Evolutionary conservation across 2,329 filamentous ascomycete species (phyloP).

Genomic region (Claviceps purpurea): DNA sequence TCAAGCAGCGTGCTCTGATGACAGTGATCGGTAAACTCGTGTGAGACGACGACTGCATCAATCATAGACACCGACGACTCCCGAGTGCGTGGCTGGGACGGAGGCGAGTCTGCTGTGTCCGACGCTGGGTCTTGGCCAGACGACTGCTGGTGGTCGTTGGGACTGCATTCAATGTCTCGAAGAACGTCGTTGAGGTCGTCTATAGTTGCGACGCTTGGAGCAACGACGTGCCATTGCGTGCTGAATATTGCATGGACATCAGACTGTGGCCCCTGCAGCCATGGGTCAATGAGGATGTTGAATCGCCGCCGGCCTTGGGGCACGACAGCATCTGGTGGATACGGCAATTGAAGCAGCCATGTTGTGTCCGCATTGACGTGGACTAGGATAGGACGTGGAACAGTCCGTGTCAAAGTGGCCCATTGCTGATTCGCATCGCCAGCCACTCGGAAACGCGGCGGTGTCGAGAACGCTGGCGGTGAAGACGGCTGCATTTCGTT

Average conservation of each 20-base stretch:
- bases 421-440: constrained; percentile 8
- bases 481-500: not conserved
- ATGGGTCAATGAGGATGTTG: constrained; percentile 54
- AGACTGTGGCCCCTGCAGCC: constrained; percentile 48
- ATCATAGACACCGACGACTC: constrained; percentile 26
- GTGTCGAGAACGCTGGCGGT: not conserved
- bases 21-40: constrained; percentile 59
- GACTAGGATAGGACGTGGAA: constrained; percentile 33
- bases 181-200: constrained; percentile 40
- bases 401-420: constrained; percentile 9
- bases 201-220: constrained; percentile 40
- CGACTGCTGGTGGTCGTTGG: not conserved
- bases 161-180: constrained; percentile 28
- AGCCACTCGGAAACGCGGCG: constrained; percentile 6
- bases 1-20: constrained; percentile 47
- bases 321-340: constrained; percentile 28
- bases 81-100: constrained; percentile 6
- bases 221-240: constrained; percentile 47
- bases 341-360: constrained; percentile 53
- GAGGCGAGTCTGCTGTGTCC: not conserved
- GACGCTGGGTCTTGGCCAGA: not conserved
- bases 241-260: constrained; percentile 53
- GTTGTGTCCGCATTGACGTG: constrained; percentile 56
- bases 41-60: constrained; percentile 45
- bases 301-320: constrained; percentile 38